phyloP scores from a whole-genome alignment of 257 asterid species.

The Lycium barbarum region DNA sequence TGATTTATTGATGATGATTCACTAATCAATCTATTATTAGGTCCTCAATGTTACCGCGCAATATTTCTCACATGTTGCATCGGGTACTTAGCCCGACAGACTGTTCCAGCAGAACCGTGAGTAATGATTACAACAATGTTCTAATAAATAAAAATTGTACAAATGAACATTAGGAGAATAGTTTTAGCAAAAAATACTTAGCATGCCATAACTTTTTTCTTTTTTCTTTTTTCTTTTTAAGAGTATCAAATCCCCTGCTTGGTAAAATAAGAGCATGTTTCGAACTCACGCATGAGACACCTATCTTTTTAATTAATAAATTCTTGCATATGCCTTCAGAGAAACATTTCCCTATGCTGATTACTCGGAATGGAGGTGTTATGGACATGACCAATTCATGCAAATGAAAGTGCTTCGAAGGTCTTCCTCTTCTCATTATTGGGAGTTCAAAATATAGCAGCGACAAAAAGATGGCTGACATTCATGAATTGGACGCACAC shows the following conservation, averaged over 20 bases:
- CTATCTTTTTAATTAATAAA: not conserved
- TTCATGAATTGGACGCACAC: conserved; percentile 11
- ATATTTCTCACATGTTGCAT: not conserved
- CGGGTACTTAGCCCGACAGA: not conserved
- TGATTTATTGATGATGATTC: not conserved
- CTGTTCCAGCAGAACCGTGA: not conserved
- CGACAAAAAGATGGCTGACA: conserved; percentile 1
- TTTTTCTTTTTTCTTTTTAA: not conserved
- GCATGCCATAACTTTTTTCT: not conserved
- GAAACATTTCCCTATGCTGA: not conserved
- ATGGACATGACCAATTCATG: not conserved
- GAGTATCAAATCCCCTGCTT: not conserved
- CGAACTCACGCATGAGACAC: conserved; percentile 18
- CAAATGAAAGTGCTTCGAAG: not conserved
- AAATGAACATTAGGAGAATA: not conserved
- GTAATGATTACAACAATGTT: not conserved
- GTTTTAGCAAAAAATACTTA: not conserved
- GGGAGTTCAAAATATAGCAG: not conserved
- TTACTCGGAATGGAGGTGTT: not conserved
- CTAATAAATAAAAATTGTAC: not conserved
- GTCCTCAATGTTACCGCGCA: not conserved
- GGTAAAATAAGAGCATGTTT: not conserved
- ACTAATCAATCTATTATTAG: conserved; percentile 7
- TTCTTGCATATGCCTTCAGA: not conserved
- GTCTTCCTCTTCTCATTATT: not conserved